Evolutionary conservation across 78 protist genomes (phyloP), one percentile per base, ranked within the genome.

Genomic region (Dictyostelium citrinum): DNA sequence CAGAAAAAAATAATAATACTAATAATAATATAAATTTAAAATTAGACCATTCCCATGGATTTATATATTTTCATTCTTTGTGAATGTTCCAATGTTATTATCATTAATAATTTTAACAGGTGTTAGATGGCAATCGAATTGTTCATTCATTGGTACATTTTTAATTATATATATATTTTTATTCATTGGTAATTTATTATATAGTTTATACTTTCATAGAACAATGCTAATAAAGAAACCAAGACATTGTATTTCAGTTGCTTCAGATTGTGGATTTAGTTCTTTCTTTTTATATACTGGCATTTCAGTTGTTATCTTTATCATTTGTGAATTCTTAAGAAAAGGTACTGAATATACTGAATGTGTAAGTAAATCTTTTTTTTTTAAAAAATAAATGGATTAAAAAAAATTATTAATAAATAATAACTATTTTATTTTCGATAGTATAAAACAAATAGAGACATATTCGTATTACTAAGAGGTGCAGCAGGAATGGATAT

Each of bases 1-100:
- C n/a, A n/a, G n/a, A n/a, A n/a, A n/a, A n/a, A n/a, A n/a, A n/a
- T n/a, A n/a, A n/a, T n/a, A n/a, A n/a, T n/a, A n/a, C n/a, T n/a
- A n/a, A n/a, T n/a, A n/a, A n/a, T n/a, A n/a, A n/a, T n/a, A n/a
- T n/a, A n/a, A n/a, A n/a, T n/a, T n/a, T n/a, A n/a, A n/a, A 77
- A 46, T 49, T 24, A 84, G 91, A 51, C 91, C 91, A 60, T 84
- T 84, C 33, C 91, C 91, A 75, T 84, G 82, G 82, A 75, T 84
- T 39, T 31, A 49, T 16, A 24, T 84, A 75, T 84, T 74, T 39
- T 84, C 91, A 58, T 71, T 84, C n/a, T 3, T 84, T 17, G 91
- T 41, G 1, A 84, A 84, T 84, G 31, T 84, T 3, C 91, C 91
- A 75, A 84, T 84, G 22, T 39, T 84, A 31, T 7, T 84, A 1